Percentiles rank a stretch among this genome's conserved stretches.
Evolutionary conservation across 2,329 filamentous ascomycete species (phyloP).

Genomic region (Penicillium sp.): DNA sequence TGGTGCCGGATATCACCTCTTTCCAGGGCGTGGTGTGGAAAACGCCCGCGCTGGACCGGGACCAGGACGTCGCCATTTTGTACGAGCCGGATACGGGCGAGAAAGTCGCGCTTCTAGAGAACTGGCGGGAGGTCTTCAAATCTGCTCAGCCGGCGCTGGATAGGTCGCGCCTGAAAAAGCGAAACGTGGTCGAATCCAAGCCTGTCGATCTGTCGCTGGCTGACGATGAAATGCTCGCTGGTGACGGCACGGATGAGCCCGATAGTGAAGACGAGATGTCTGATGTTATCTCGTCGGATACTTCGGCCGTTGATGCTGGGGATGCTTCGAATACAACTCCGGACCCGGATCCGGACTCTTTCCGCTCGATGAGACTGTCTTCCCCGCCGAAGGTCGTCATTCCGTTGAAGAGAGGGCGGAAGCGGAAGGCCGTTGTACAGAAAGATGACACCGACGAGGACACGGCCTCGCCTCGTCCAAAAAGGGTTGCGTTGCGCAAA

Average conservation of each 20-base stretch:
- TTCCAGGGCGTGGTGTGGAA: slow-evolving; percentile 47
- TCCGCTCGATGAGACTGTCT: neutral
- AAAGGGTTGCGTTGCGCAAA: slow-evolving; percentile 28
- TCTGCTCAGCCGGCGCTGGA: slow-evolving; percentile 34
- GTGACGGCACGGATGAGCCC: slow-evolving; percentile 5
- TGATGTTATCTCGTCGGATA: slow-evolving; percentile 17
- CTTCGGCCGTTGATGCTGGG: slow-evolving; percentile 16
- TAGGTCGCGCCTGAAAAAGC: slow-evolving; percentile 22
- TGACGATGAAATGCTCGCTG: slow-evolving; percentile 1
- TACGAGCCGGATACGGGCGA: slow-evolving; percentile 44
- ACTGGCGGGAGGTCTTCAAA: slow-evolving; percentile 49
- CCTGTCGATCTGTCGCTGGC: slow-evolving; percentile 2
- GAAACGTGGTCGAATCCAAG: neutral
- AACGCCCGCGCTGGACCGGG: slow-evolving; percentile 26
- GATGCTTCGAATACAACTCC: slow-evolving; percentile 27
- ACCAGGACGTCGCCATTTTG: slow-evolving; percentile 25
- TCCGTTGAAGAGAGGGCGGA: slow-evolving; percentile 2
- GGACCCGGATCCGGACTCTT: slow-evolving; percentile 9
- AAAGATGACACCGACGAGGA: slow-evolving; percentile 8
- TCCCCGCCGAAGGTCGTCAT: slow-evolving; percentile 20
- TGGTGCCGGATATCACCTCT: slow-evolving; percentile 25
- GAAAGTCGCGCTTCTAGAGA: slow-evolving; percentile 46
- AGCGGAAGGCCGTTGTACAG: slow-evolving; percentile 8
- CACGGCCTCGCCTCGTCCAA: slow-evolving; percentile 19
- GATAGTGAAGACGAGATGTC: slow-evolving; percentile 23